phyloP scores from a whole-genome alignment of 176 grass and related monocot genomes.

The Typha latifolia region DNA sequence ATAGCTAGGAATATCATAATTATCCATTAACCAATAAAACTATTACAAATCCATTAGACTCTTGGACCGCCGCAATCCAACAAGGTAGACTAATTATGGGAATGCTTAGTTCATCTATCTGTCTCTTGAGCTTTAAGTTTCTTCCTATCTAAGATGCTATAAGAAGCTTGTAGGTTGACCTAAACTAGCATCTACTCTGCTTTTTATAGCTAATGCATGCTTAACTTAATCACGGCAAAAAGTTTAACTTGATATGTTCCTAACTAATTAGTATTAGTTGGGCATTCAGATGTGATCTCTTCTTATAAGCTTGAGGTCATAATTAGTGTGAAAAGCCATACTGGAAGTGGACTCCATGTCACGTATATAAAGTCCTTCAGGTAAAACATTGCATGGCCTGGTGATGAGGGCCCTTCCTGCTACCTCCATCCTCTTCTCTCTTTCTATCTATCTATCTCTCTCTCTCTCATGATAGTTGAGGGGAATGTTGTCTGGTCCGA shows the following conservation, averaged over 20 bases:
- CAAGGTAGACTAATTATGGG: not conserved
- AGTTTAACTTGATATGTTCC: not conserved
- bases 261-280: not conserved
- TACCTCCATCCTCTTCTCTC: not conserved
- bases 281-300: not conserved
- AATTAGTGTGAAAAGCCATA: not conserved
- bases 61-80: not conserved
- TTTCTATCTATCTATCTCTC: too few species aligned
- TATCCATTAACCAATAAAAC: not conserved
- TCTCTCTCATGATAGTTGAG: conserved; percentile 46
- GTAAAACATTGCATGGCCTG: conserved; percentile 1
- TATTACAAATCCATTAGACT: not conserved
- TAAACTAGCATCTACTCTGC: not conserved
- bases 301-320: not conserved
- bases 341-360: conserved; percentile 3
- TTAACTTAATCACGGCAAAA: too few species aligned
- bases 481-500: conserved; percentile 95
- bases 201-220: not conserved
- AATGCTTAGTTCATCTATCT: not conserved
- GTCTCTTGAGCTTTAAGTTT: not conserved
- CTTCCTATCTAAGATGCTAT: not conserved
- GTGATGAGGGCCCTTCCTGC: conserved; percentile 4
- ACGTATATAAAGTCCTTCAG: not conserved
- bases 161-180: conserved; percentile 4
- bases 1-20: conserved; percentile 12